A percentile compares a stretch with the other conserved stretches of the same genome.
Evolutionary conservation across 2,329 filamentous ascomycete genomes (phyloP).

Genomic region (Botrytis aclada): DNA sequence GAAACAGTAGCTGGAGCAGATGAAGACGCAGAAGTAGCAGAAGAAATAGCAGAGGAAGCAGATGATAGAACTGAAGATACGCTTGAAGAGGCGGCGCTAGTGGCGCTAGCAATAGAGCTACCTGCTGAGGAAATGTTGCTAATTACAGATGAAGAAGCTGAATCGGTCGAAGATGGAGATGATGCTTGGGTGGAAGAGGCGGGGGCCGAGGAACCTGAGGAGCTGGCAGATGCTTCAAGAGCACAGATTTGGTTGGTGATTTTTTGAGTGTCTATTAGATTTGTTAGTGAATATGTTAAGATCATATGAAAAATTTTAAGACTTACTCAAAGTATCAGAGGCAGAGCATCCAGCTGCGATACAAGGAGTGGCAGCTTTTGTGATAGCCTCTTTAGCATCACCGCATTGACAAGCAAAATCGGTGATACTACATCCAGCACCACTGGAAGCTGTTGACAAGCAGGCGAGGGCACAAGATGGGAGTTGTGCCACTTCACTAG

Average conservation of each 20-base stretch:
- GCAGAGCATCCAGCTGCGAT: constrained; percentile 25
- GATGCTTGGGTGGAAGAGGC: constrained; percentile 8
- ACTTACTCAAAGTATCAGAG: constrained; percentile 30
- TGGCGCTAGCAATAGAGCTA: constrained; percentile 1
- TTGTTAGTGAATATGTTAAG: neutral
- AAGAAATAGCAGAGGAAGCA: neutral
- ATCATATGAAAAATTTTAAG: neutral
- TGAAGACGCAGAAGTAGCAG: constrained; percentile 2
- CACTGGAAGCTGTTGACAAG: constrained; percentile 23
- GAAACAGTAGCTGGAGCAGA: constrained; percentile 10
- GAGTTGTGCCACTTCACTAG: constrained; percentile 22
- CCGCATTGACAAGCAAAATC: constrained; percentile 33
- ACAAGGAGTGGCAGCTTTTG: constrained; percentile 27
- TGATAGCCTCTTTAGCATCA: constrained; percentile 24
- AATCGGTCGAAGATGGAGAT: constrained; percentile 10
- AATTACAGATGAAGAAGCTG: neutral
- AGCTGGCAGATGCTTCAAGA: neutral
- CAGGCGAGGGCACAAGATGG: constrained; percentile 30
- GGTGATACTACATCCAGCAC: constrained; percentile 24
- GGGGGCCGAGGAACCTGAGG: neutral
- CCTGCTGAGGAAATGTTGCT: constrained; percentile 1
- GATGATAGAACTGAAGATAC: neutral
- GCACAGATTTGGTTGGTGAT: neutral
- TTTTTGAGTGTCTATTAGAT: neutral
- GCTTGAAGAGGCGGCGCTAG: neutral